Evolutionary conservation across 2,329 filamentous ascomycete species (phyloP).

Genomic region (Paecilomyces variotii): DNA sequence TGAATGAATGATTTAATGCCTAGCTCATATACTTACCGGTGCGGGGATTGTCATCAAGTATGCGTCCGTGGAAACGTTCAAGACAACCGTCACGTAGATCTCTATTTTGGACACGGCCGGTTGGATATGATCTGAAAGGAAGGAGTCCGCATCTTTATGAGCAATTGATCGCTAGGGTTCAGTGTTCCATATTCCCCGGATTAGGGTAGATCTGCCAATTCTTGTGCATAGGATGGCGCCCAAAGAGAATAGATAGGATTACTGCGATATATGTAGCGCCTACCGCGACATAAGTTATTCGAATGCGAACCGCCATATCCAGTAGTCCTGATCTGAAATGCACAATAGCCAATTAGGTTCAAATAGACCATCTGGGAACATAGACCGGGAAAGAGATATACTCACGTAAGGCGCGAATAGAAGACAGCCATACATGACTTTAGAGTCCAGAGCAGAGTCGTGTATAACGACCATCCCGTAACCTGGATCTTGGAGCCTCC

Average conservation of each 20-base stretch:
- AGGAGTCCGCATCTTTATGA: conserved; percentile 1
- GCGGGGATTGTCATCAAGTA: conserved; percentile 52
- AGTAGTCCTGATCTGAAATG: conserved; percentile 28
- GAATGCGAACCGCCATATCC: conserved; percentile 39
- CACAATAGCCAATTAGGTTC: not conserved
- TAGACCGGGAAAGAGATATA: not conserved
- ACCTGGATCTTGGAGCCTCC: conserved; percentile 48
- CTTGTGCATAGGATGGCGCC: conserved; percentile 45
- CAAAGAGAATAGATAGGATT: conserved; percentile 43
- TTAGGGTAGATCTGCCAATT: conserved; percentile 55
- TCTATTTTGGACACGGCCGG: conserved; percentile 45
- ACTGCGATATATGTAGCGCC: conserved; percentile 43
- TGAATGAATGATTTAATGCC: conserved; percentile 16
- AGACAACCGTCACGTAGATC: conserved; percentile 44
- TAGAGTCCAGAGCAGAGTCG: conserved; percentile 44
- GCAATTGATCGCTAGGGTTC: conserved; percentile 8
- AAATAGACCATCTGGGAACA: not conserved
- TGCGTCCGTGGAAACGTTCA: conserved; percentile 50
- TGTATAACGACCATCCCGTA: conserved; percentile 48
- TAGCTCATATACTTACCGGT: not conserved
- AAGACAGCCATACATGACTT: conserved; percentile 51
- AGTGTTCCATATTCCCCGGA: conserved; percentile 42
- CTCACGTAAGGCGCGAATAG: conserved; percentile 47
- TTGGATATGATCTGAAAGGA: conserved; percentile 37
- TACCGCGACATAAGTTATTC: conserved; percentile 45